Base-by-base conservation (phyloP, 306 rosid species). In the Nissolia schottii region DNA sequence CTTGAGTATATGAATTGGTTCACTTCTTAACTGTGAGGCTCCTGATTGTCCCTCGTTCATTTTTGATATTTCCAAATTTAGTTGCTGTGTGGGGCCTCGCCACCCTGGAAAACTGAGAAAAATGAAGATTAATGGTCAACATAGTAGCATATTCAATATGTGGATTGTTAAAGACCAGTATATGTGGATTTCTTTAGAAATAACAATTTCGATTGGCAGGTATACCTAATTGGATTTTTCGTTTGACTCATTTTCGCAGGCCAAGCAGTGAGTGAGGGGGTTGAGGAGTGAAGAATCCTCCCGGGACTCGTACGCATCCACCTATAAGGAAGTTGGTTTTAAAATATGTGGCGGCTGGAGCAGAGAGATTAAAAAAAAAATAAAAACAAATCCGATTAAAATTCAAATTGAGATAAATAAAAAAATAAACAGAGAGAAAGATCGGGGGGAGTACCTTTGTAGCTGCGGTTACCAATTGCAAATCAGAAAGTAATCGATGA, bases 211-310 rank as follows among this genome's bases (percentile, higher is more conserved):
- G 71, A 22, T 20, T 41, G 31, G 60, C 18, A 13, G 15, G 12
- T 22, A 38, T 7, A 19, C 40, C 35, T 56, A 35, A 22, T 67
- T 55, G 35, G 50, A 76, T 49, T 38, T 54, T 7, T 70, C 34
- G 22, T 0, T 63, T 18, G 38, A 6, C 31, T 9, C 2, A 1
- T 74, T 43, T 67, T 55, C 71, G 35, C 92, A 92, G 98, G 90
- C 95, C 38, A 92, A 92, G 85, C 98, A 80, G 78, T 92, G 69
- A 14, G n/a, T n/a, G n/a, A n/a, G n/a, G 51, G 71, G 60, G 57
- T 45, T 0, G 20, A 48, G 53, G 53, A 60, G 69, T 66, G 18
- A 28, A 79, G 59, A 41, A 58, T 65, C 29, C 45, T 73, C 37
- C 9, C 7, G 15, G 9, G 38, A 20, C 60, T 48, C 20, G 4